Evolutionary conservation across 306 rosid species (phyloP).

Genomic region (Malus asiatica): DNA sequence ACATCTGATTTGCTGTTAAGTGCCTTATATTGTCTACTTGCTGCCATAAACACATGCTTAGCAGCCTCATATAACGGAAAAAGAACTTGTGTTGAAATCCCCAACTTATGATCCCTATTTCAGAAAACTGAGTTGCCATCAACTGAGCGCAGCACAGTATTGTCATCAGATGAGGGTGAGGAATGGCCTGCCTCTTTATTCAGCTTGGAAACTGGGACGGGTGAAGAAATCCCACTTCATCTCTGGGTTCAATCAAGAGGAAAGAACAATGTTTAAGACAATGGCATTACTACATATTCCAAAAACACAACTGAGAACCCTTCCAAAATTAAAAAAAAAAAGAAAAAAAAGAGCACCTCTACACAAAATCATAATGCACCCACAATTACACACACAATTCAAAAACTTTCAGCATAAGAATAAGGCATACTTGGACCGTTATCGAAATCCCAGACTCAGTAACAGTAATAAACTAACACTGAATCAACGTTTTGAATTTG

Average conservation of each 20-base stretch:
- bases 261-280: constrained; percentile 5
- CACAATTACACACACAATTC: not conserved
- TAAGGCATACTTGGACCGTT: not conserved
- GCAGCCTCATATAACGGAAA: constrained; percentile 54
- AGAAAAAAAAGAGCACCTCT: not conserved
- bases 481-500: not conserved
- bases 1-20: constrained; percentile 18
- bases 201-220: constrained; percentile 61
- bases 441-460: not conserved
- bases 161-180: constrained; percentile 12
- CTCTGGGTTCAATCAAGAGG: constrained; percentile 44
- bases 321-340: not conserved
- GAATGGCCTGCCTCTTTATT: constrained; percentile 35
- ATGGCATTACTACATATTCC: not conserved
- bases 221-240: constrained; percentile 82
- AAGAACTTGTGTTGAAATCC: constrained; percentile 60
- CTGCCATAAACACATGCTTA: constrained; percentile 42
- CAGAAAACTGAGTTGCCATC: constrained; percentile 33
- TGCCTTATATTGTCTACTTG: constrained; percentile 40
- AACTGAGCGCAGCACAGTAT: constrained; percentile 13
- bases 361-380: not conserved
- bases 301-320: not conserved
- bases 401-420: not conserved
- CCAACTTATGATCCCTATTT: constrained; percentile 74
- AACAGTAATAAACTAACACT: not conserved